Conservation (phyloP, 1,284 basidiomycete genomes). For the Laetiporus sulphureus region DNA sequence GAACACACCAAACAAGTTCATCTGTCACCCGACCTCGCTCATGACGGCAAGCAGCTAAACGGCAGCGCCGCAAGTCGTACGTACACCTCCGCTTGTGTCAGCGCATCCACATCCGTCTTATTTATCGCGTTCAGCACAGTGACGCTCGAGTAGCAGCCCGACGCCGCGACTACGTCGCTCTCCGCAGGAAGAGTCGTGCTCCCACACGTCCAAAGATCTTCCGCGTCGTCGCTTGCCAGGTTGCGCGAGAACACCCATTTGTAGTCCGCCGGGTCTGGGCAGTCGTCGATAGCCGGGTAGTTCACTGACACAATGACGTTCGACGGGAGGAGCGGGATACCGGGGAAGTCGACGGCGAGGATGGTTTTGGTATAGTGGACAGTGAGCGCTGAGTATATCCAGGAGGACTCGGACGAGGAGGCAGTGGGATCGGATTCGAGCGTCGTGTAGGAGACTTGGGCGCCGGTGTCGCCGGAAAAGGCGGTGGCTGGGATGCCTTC, state of each 20-base stretch:
- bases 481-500: constrained; percentile 44
- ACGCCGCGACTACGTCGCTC: constrained; percentile 25
- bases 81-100: constrained; percentile 34
- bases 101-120: constrained; percentile 36
- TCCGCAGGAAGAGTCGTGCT: constrained; percentile 34
- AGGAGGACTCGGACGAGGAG: constrained; percentile 28
- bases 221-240: constrained; percentile 19
- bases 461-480: constrained; percentile 36
- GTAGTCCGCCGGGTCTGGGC: constrained; percentile 30
- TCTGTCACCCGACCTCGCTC: background rate
- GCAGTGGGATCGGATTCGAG: constrained; percentile 29
- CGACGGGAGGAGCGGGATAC: constrained; percentile 32
- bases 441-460: constrained; percentile 39
- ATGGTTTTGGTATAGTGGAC: constrained; percentile 34
- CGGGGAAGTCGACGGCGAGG: constrained; percentile 19
- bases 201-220: constrained; percentile 39
- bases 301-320: constrained; percentile 44
- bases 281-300: constrained; percentile 35
- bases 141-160: constrained; percentile 39
- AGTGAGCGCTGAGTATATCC: constrained; percentile 35
- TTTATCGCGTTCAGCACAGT: constrained; percentile 39
- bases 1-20: too few species aligned
- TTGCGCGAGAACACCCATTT: constrained; percentile 42
- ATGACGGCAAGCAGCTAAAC: constrained; percentile 7
- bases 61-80: constrained; percentile 22